Base-by-base conservation (phyloP, 768 basidiomycete species). In the Multifurca ochricompacta region DNA sequence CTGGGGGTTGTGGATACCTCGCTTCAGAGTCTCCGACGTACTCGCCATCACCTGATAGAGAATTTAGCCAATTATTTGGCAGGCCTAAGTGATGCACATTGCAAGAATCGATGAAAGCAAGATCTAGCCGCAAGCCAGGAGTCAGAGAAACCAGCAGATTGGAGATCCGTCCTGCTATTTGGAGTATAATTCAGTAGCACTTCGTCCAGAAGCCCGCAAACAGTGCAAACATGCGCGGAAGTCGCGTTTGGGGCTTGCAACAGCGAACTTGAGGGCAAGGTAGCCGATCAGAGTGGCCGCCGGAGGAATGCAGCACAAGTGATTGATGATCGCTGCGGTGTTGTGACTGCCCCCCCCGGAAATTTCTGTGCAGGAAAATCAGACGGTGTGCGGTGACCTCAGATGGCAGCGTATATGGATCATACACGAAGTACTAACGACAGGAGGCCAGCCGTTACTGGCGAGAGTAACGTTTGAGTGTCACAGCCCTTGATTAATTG, bases 241-340 rank as follows among this genome's bases (percentile, higher is more conserved):
- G 27, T 47, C 50, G 39, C 50, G 45, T 56, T 56, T 30, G 27
- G 44, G 50, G 50, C 23, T 19, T 42, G 45, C 49, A 27, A 47
- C 13, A 47, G 23, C 18, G 16, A 51, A 45, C 18, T 32, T 40
- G 34, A 11, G 21, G 51, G 34, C n/a, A 42, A 42, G 32, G 44
- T 43, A 35, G 48, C 31, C 48, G 51, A 57, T 57, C 56, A 56
- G 44, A 56, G 27, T 40, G 27, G 50, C 44, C 50, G 30, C 23
- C 51, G 44, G 25, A n/a, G 25, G 19, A 37, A 50, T 32, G 28
- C 48, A 36, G 48, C 35, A 19, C n/a, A 19, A 37, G n/a, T 43
- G 34, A 55, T 31, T 32, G 39, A 36, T 36, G 55, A 56, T 56
- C 50, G 50, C 27, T 35, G 34, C 31, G 36, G 39, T 47, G 16